Evolutionary conservation across 1,284 basidiomycete species (phyloP), one percentile per base, ranked within the genome.

Genomic region (Ceratobasidium sp.): DNA sequence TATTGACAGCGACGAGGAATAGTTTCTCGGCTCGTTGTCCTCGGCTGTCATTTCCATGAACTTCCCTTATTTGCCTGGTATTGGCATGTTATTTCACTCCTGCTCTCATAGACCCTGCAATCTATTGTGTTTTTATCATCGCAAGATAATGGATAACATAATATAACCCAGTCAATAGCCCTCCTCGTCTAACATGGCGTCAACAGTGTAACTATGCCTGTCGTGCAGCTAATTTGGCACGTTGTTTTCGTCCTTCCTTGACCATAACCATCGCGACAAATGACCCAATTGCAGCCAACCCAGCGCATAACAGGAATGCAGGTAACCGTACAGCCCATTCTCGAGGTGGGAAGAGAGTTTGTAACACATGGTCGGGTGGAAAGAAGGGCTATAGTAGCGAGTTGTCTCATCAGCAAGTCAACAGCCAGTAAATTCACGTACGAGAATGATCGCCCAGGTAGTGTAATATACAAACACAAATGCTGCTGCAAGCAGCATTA

Each of bases 241-340:
- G 82, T 81, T 83, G 85, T 85, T 90, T 94, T 82, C 87, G 86
- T 63, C 92, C 94, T 85, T 96, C 95, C 82, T 91, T 91, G 70
- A 92, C 85, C 77, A 95, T 89, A 3, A 95, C 95, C 26, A 86
- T 88, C 2, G 93, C 94, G 44, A 97, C 86, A 84, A 98, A 97
- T 51, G 89, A 83, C 10, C 94, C 94, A 66, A 98, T 92, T 20
- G 88, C 92, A 10, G 92, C 88, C 64, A 97, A 85, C 18, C 96
- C 96, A 7, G 94, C 83, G 7, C 96, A 88, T 4, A 98, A 90
- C 51, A 96, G 87, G 83, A 95, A 90, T 0, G 95, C 94, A 53
- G 97, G 96, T 55, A 97, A 84, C 40, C 94, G 90, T 53, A 97
- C 88, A 5, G 95, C 97, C 96, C 96, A 98, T 87, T 97, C 95